Evolutionary conservation across 2,329 filamentous ascomycete genomes (phyloP).

Genomic region (Cytospora chrysosperma): DNA sequence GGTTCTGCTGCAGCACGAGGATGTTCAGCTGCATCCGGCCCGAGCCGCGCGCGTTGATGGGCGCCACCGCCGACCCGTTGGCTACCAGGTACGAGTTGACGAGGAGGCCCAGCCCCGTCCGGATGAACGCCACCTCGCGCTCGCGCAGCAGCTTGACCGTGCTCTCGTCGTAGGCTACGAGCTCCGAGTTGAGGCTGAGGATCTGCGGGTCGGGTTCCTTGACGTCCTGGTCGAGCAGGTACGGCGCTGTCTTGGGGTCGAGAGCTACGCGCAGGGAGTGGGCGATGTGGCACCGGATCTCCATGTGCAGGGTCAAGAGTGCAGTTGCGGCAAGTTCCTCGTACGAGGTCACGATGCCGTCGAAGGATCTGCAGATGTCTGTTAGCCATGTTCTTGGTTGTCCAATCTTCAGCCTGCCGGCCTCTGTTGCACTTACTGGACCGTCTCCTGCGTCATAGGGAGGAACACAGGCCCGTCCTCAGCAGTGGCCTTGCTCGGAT

Average conservation of each 20-base stretch:
- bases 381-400: slow-evolving; percentile 5
- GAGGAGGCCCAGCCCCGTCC: slow-evolving; percentile 71
- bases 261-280: slow-evolving; percentile 68
- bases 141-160: slow-evolving; percentile 70
- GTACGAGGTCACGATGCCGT: slow-evolving; percentile 80
- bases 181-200: slow-evolving; percentile 76
- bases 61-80: slow-evolving; percentile 67
- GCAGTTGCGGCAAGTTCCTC: slow-evolving; percentile 76
- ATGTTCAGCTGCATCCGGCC: slow-evolving; percentile 92
- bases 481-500: slow-evolving; percentile 55
- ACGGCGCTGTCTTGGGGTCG: slow-evolving; percentile 60
- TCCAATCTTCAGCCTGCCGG: background rate
- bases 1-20: slow-evolving; percentile 90
- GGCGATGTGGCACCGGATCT: slow-evolving; percentile 82
- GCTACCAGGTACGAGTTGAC: slow-evolving; percentile 77
- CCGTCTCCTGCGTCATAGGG: slow-evolving; percentile 83
- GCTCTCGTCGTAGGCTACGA: slow-evolving; percentile 86
- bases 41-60: slow-evolving; percentile 82
- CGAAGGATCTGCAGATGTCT: slow-evolving; percentile 64
- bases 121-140: slow-evolving; percentile 72
- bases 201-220: slow-evolving; percentile 77
- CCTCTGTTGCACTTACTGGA: slow-evolving; percentile 57
- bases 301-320: slow-evolving; percentile 82
- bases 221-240: slow-evolving; percentile 68
- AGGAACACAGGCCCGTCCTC: slow-evolving; percentile 73